phyloP scores from a whole-genome alignment of 768 basidiomycete genomes.

The Boletus fagicola region DNA sequence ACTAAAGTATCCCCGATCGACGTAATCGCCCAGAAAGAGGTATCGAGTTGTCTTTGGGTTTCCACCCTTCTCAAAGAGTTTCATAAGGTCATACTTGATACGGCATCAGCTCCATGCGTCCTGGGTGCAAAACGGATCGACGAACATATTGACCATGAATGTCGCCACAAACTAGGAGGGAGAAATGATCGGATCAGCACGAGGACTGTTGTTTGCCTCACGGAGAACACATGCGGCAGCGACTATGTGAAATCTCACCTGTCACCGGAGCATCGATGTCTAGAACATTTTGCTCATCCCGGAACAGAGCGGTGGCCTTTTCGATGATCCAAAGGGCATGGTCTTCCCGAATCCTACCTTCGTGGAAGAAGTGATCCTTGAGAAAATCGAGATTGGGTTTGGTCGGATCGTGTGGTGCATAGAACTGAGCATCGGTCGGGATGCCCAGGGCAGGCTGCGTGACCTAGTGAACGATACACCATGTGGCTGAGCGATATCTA shows the following conservation, averaged over 20 bases:
- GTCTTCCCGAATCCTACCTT: slow-evolving; percentile 62
- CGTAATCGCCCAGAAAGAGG: slow-evolving; percentile 74
- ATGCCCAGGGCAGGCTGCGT: slow-evolving; percentile 58
- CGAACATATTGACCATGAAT: slow-evolving; percentile 27
- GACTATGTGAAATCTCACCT: slow-evolving; percentile 39
- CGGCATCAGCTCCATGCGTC: slow-evolving; percentile 6
- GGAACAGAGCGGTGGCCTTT: slow-evolving; percentile 54
- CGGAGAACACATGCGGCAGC: not conserved
- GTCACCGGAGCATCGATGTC: slow-evolving; percentile 74
- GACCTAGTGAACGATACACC: slow-evolving; percentile 45
- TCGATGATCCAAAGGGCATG: slow-evolving; percentile 68
- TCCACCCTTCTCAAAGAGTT: slow-evolving; percentile 74
- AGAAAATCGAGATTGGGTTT: slow-evolving; percentile 72
- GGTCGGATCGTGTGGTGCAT: slow-evolving; percentile 58
- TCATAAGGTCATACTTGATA: slow-evolving; percentile 71
- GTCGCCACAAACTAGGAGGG: slow-evolving; percentile 17
- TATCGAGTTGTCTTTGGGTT: slow-evolving; percentile 73
- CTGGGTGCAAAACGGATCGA: slow-evolving; percentile 10
- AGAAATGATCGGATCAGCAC: slow-evolving; percentile 5
- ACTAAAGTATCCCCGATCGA: slow-evolving; percentile 74
- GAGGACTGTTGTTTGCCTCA: slow-evolving; percentile 19
- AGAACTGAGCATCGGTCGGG: slow-evolving; percentile 76
- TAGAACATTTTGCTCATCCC: slow-evolving; percentile 61
- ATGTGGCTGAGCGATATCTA: not conserved
- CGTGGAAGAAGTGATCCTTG: slow-evolving; percentile 75